These are phyloP conservation scores for Aspergillus mulundensis DNA, from an alignment of 495 filamentous ascomycete genomes.

Conservation along the genomic window DNA sequence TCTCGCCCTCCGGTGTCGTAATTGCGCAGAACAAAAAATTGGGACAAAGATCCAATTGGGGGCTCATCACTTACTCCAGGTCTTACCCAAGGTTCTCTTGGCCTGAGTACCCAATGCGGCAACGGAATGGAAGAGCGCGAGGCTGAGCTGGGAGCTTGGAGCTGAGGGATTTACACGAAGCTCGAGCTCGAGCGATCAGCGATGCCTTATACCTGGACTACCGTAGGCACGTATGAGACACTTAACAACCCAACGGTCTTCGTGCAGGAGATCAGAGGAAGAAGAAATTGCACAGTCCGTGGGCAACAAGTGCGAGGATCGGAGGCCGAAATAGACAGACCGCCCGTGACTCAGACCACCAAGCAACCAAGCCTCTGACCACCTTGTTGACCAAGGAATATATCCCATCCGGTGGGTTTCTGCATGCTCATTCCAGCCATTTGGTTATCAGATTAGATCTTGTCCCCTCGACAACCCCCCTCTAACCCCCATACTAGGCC, in stretches of 20 bases:
- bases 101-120: constrained; percentile 1
- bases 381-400: not conserved
- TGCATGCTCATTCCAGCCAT: constrained; percentile 1
- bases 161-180: constrained; percentile 9
- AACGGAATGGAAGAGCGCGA: not conserved
- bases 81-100: not conserved
- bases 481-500: not conserved
- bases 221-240: constrained; percentile 3
- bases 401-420: not conserved
- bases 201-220: not conserved
- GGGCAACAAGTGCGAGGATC: constrained; percentile 19
- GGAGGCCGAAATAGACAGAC: constrained; percentile 15
- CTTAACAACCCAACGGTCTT: constrained; percentile 10
- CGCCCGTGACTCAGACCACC: constrained; percentile 12
- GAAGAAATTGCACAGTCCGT: not conserved
- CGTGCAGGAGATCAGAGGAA: constrained; percentile 1
- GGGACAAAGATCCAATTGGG: not conserved
- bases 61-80: constrained; percentile 9
- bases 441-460: constrained; percentile 24
- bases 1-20: not conserved
- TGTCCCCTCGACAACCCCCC: not conserved
- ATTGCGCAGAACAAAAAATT: not conserved
- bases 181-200: not conserved
- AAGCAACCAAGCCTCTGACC: not conserved
- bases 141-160: not conserved